A percentile compares a stretch with the other conserved stretches of the same genome.
Conservation (phyloP, 768 basidiomycete species). For the Lactarius sp. region DNA sequence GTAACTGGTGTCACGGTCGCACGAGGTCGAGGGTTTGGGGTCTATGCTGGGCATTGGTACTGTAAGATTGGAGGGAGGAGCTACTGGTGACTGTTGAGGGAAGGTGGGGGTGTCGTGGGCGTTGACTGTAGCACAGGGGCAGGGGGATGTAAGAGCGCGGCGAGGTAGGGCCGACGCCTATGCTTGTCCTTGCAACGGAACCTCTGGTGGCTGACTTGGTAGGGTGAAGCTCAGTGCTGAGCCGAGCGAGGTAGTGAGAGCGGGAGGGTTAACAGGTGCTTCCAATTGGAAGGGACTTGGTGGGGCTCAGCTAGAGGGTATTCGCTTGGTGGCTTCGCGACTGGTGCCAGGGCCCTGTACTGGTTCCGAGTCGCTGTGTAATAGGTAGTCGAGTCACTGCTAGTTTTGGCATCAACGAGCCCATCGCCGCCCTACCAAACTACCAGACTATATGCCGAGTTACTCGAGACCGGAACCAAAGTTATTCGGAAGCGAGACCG, state of each 20-base stretch:
- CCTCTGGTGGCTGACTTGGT: conserved; percentile 32
- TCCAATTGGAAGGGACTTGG: conserved; percentile 9
- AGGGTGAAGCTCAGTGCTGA: conserved; percentile 41
- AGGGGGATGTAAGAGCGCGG: conserved; percentile 23
- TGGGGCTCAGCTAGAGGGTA: conserved; percentile 22
- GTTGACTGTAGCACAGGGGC: conserved; percentile 32
- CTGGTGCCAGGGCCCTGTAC: conserved; percentile 22
- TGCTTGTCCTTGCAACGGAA: conserved; percentile 24
- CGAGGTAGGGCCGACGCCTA: conserved; percentile 10
- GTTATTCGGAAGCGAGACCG: conserved; percentile 67
- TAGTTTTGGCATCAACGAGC: conserved; percentile 47
- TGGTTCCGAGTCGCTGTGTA: not conserved
- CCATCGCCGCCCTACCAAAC: conserved; percentile 72
- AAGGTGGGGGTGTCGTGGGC: conserved; percentile 26
- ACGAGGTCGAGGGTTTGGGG: conserved; percentile 59
- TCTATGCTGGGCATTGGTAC: conserved; percentile 55
- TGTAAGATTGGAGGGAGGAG: conserved; percentile 35
- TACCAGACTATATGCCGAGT: conserved; percentile 88
- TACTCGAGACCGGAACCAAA: conserved; percentile 65
- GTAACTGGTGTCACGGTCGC: conserved; percentile 39
- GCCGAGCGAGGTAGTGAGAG: conserved; percentile 27
- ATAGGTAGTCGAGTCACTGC: conserved; percentile 33
- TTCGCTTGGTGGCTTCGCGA: conserved; percentile 16
- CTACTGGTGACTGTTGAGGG: conserved; percentile 35
- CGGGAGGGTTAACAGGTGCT: conserved; percentile 26